These are phyloP conservation scores for Cladochytrium replicatum DNA, from an alignment of 192 early-diverging fungal genomes.

Conservation along the genomic window DNA sequence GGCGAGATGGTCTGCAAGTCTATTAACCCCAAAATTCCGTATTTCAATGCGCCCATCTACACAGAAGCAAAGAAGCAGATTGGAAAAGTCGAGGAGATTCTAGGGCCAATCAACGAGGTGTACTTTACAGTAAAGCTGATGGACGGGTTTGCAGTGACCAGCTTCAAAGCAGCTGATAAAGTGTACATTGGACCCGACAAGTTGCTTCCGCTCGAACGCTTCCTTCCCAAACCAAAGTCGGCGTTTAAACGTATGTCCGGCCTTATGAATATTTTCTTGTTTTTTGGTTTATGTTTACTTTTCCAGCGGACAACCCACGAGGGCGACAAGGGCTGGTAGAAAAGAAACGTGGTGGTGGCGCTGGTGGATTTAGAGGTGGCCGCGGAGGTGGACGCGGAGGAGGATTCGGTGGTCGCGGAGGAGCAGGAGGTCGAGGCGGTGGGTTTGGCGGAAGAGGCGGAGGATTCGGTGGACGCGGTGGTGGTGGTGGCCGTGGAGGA, in stretches of 20 bases:
- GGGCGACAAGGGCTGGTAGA: constrained; percentile 52
- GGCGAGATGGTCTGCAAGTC: constrained; percentile 95
- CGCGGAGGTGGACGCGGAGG: constrained; percentile 33
- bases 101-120: constrained; percentile 95
- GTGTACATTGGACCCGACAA: constrained; percentile 92
- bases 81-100: constrained; percentile 98
- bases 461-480: constrained; percentile 39
- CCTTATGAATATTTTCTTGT: neutral
- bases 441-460: constrained; percentile 28
- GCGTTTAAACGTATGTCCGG: constrained; percentile 45
- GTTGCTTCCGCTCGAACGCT: constrained; percentile 89
- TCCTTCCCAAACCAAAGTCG: constrained; percentile 87
- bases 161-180: constrained; percentile 84
- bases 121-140: constrained; percentile 95
- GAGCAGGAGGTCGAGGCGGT: constrained; percentile 22
- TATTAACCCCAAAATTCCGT: constrained; percentile 84
- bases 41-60: constrained; percentile 98
- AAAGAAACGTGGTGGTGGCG: constrained; percentile 37
- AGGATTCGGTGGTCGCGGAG: constrained; percentile 6
- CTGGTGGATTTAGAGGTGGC: constrained; percentile 41
- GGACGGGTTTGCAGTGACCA: constrained; percentile 80
- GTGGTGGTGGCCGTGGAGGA: constrained; percentile 29
- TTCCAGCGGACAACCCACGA: constrained; percentile 47
- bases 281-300: neutral
- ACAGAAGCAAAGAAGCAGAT: constrained; percentile 97